These are phyloP conservation scores for Globisporangium yorkense DNA, from an alignment of 352 stramenopile genomes.

Conservation along the genomic window DNA sequence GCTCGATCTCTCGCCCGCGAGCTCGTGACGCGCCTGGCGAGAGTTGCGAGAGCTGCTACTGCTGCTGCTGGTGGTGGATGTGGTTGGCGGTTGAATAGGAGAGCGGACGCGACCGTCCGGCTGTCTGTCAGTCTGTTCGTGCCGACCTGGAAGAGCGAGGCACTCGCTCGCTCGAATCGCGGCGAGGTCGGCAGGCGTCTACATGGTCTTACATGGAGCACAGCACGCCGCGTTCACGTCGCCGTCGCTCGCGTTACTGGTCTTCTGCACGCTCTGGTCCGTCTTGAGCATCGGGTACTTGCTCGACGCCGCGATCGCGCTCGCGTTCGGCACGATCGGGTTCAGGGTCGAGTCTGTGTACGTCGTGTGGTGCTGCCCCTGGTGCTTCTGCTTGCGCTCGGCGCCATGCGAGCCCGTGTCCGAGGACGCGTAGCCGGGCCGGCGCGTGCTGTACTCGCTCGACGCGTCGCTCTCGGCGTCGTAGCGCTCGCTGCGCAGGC, in stretches of 20 bases:
- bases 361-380: slow-evolving; percentile 24
- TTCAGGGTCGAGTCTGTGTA: slow-evolving; percentile 60
- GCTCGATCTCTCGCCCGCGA: neutral
- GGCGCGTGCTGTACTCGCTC: slow-evolving; percentile 59
- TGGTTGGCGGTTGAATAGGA: neutral
- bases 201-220: slow-evolving; percentile 63
- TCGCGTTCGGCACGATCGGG: slow-evolving; percentile 64
- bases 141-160: neutral
- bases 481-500: slow-evolving; percentile 72
- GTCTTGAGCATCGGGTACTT: slow-evolving; percentile 81
- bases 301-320: slow-evolving; percentile 38
- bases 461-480: slow-evolving; percentile 81
- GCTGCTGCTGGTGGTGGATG: neutral
- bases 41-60: neutral
- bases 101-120: neutral
- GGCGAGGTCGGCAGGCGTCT: slow-evolving; percentile 6
- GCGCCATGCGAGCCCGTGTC: slow-evolving; percentile 56
- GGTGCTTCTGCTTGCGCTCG: slow-evolving; percentile 19
- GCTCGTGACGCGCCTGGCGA: neutral
- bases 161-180: neutral
- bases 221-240: slow-evolving; percentile 47
- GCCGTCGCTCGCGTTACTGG: slow-evolving; percentile 26
- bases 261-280: slow-evolving; percentile 51
- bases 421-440: slow-evolving; percentile 44
- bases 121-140: neutral